Evolutionary conservation across 257 asterid genomes (phyloP), one percentile per base, ranked within the genome.

Genomic region (Perilla frutescens): DNA sequence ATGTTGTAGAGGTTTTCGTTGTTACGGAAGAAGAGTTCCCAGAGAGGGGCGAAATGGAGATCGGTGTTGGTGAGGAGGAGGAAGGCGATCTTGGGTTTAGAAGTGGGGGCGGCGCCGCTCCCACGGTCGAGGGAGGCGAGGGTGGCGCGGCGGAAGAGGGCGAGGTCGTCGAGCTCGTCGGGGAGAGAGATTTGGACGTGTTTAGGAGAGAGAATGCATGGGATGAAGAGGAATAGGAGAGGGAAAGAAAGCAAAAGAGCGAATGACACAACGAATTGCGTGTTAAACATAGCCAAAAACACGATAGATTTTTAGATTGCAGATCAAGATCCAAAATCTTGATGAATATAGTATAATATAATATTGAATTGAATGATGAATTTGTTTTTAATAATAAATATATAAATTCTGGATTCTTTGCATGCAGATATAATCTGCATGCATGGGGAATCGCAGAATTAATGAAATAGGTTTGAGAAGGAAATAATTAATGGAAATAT

Each of bases 131-230:
- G 66, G 49, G 87, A 66, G n/a, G 80, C 70, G 10, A 84, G 86
- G 12, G 92, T 77, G 41, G 91, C 90, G 43, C 86, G 83, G 57
- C 86, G 93, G 88, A 88, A 85, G 45, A 90, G 88, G 61, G 90
- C 77, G 60, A 87, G 79, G 65, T 90, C 96, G 72, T 90, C 91
- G 68, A 88, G 82, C 84, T 90, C 96, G 80, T 90, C 96, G 64
- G 87, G 84, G 54, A 82, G 84, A 36, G 90, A 57, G 80, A 85
- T 88, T 10, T 76, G 61, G 56, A 72, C 34, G 68, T 73, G 87
- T 34, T 71, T 81, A 0, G 85, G 83, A 8, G 89, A 87, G 3
- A 88, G 84, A 60, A 88, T 6, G 1, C 82, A 68, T 0, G 92
- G 96, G 10, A 75, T 84, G 9, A 84, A 54, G 34, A 85, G 63